phyloP scores from a whole-genome alignment of 2,329 filamentous ascomycete species.

The Curvularia hawaiiensis region DNA sequence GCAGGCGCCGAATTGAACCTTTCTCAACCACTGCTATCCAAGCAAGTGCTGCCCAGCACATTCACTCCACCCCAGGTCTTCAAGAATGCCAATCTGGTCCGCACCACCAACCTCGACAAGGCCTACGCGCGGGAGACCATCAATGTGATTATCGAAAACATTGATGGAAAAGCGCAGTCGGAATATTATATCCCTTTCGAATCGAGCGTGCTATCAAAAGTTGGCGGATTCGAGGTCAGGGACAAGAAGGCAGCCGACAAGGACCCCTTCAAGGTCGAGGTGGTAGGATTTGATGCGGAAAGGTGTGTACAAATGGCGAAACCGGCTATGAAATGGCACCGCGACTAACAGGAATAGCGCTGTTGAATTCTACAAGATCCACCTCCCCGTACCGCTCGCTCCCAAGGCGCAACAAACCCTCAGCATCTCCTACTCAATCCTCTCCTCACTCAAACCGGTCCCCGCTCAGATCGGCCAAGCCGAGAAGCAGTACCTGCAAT shows the following conservation, averaged over 20 bases:
- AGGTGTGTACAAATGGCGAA: slow-evolving; percentile 49
- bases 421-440: slow-evolving; percentile 81
- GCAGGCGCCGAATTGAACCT: slow-evolving; percentile 63
- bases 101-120: slow-evolving; percentile 91
- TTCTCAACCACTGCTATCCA: slow-evolving; percentile 61
- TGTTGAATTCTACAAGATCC: slow-evolving; percentile 80
- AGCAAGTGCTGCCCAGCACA: slow-evolving; percentile 53
- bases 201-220: slow-evolving; percentile 70
- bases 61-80: slow-evolving; percentile 91
- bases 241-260: slow-evolving; percentile 81
- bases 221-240: slow-evolving; percentile 89
- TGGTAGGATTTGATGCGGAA: slow-evolving; percentile 62
- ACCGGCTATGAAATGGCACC: background rate
- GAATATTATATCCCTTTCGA: slow-evolving; percentile 94
- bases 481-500: slow-evolving; percentile 83
- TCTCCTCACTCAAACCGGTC: slow-evolving; percentile 79
- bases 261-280: slow-evolving; percentile 70
- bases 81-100: slow-evolving; percentile 90
- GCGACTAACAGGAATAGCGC: slow-evolving; percentile 32
- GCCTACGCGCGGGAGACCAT: slow-evolving; percentile 86
- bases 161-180: slow-evolving; percentile 75
- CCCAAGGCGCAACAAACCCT: slow-evolving; percentile 82
- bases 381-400: slow-evolving; percentile 75
- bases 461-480: slow-evolving; percentile 83
- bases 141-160: slow-evolving; percentile 94